These are phyloP conservation scores for Nothopassalora personata DNA, from an alignment of 2,329 filamentous ascomycete genomes.

Conservation along the genomic window DNA sequence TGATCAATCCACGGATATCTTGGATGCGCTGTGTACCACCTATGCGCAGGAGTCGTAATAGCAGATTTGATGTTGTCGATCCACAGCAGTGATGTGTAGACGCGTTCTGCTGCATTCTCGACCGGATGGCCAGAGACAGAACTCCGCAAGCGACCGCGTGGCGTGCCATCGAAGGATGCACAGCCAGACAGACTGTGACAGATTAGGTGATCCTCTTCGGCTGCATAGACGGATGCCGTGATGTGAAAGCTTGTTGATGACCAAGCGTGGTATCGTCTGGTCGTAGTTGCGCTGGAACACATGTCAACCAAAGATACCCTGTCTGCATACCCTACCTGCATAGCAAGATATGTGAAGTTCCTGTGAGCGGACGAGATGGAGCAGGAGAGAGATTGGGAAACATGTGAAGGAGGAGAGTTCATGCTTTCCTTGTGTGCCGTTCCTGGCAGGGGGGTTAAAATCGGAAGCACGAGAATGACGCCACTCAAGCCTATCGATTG, in stretches of 20 bases:
- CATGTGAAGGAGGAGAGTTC: neutral
- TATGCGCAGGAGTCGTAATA: neutral
- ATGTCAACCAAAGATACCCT: too few relatives aligned
- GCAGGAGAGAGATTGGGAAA: neutral
- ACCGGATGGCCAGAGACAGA: neutral
- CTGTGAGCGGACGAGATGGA: neutral
- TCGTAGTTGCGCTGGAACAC: too few relatives aligned
- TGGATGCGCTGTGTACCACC: neutral
- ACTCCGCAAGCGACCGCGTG: neutral
- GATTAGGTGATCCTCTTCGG: neutral
- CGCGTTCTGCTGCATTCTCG: neutral
- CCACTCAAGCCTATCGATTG: neutral
- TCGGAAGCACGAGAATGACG: neutral
- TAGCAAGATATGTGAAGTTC: neutral
- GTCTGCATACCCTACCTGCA: neutral
- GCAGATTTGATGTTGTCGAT: neutral
- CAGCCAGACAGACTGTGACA: neutral
- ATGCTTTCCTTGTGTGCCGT: neutral
- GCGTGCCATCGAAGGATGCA: neutral
- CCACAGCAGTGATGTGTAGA: neutral
- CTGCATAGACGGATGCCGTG: neutral
- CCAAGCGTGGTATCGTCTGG: neutral
- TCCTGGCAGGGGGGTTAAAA: neutral
- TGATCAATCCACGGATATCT: neutral
- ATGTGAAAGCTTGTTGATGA: neutral